A percentile compares a stretch with the other conserved stretches of the same genome.
Evolutionary conservation across 2,329 filamentous ascomycete species (phyloP).

Genomic region (Fusarium sp.): DNA sequence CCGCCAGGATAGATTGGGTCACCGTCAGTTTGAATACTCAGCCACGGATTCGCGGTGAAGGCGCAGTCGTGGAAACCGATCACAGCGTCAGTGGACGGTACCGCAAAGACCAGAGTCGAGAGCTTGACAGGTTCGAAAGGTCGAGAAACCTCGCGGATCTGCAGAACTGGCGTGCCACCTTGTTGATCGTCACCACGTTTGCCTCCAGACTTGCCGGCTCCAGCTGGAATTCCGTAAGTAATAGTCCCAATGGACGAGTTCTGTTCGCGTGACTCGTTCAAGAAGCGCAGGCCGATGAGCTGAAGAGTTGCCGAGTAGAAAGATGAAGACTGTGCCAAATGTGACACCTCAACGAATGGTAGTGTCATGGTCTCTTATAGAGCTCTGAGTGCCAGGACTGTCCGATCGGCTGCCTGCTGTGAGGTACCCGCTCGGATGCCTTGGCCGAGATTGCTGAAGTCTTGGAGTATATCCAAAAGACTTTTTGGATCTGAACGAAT

Average conservation of each 20-base stretch:
- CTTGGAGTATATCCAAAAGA: constrained; percentile 24
- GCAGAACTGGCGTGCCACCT: constrained; percentile 50
- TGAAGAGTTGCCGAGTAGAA: constrained; percentile 85
- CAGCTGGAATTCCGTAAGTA: constrained; percentile 52
- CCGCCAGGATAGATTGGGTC: constrained; percentile 34
- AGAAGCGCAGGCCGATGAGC: constrained; percentile 77
- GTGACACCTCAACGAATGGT: constrained; percentile 72
- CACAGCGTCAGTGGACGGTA: constrained; percentile 71
- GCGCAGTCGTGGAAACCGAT: constrained; percentile 77
- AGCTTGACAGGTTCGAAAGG: constrained; percentile 53
- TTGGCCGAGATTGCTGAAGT: constrained; percentile 26
- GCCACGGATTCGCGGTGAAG: constrained; percentile 67
- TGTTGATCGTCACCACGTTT: constrained; percentile 38
- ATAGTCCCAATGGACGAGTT: constrained; percentile 48
- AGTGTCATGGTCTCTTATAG: constrained; percentile 49
- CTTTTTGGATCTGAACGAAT: constrained; percentile 9
- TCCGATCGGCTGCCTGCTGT: constrained; percentile 34
- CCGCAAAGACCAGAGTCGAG: constrained; percentile 71
- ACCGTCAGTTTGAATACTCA: constrained; percentile 47
- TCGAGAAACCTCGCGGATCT: constrained; percentile 54
- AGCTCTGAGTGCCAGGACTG: constrained; percentile 23
- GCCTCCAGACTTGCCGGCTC: constrained; percentile 22
- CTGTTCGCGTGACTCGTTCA: constrained; percentile 38
- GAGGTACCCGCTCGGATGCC: constrained; percentile 38
- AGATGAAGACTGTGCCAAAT: constrained; percentile 81